Evolutionary conservation across 148 eudicot species (phyloP), one percentile per base, ranked within the genome.

Genomic region (Chenopodium formosanum): DNA sequence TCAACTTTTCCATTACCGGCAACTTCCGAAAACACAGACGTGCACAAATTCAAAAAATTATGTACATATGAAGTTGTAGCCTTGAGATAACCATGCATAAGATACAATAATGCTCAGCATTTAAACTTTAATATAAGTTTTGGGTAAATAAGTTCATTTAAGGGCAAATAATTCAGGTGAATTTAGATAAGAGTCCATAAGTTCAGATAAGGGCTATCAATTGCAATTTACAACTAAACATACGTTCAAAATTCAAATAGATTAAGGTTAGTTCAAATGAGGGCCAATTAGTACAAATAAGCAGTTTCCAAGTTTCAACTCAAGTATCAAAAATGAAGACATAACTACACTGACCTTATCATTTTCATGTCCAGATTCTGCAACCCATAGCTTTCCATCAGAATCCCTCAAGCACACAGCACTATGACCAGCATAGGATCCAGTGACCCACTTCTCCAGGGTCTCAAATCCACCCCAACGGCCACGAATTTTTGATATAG

Each of bases 391-490:
- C 82, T 89, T 92, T 73, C 98, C 99, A 81, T 97, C 91, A 70
- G 92, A 81, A 85, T 97, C 98, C 83, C 91, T 89, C 80, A 97
- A 91, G 85, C 94, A 97, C 81, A 97, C 93, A 79, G 99, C 97
- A 64, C 90, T 79, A 81, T 97, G 99, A 74, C 99, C 99, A 19
- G 99, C 98, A 92, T 91, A 97, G 68, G 98, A 84, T 84, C 98
- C 98, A 11, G 94, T 87, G 47, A 93, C 99, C 99, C 99, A 97
- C 82, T 97, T 97, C 90, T 94, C 99, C 79, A 97, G 74, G 56
- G 93, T 94, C 95, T 97, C 98, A 90, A 96, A 97, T 76, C 88
- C 99, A 82, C 98, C 99, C 98, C 98, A 94, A 10, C 90, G 89
- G 9, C 99, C 99, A 66, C 99, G 92, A 32, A 97, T 94, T 86